These are phyloP conservation scores for Climacium dendroides DNA, from an alignment of 225 moss, liverwort and hornwort species.

Conservation along the genomic window DNA sequence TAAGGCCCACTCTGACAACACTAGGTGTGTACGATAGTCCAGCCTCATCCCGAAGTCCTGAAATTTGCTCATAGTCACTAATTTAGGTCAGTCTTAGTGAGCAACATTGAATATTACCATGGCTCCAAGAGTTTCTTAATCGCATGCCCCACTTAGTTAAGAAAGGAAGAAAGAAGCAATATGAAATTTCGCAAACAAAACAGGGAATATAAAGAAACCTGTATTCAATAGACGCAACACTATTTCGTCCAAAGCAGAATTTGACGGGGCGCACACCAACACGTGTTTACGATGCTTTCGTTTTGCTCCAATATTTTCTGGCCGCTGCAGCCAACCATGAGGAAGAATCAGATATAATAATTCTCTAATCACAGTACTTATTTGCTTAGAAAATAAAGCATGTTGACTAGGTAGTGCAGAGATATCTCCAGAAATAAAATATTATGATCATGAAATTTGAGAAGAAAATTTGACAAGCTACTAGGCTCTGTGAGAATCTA, in stretches of 20 bases:
- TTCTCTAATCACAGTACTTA: background rate
- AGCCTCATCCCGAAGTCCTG: conserved; percentile 90
- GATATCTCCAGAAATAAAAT: background rate
- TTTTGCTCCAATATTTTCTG: conserved; percentile 67
- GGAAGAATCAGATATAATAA: background rate
- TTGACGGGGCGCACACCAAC: conserved; percentile 95
- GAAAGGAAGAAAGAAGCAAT: background rate
- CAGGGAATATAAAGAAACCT: conserved; percentile 29
- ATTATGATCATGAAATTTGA: background rate
- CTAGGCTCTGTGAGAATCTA: background rate
- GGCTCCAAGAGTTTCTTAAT: background rate
- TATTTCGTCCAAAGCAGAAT: conserved; percentile 97
- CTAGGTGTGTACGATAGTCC: conserved; percentile 77
- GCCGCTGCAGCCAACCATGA: conserved; percentile 49
- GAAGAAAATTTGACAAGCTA: background rate
- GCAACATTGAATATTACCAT: background rate
- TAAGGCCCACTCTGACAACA: conserved; percentile 94
- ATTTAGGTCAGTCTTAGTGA: background rate
- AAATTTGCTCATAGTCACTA: background rate
- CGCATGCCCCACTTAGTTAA: background rate
- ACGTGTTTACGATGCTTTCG: conserved; percentile 91
- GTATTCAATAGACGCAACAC: conserved; percentile 76
- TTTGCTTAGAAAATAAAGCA: background rate
- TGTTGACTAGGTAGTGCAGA: background rate
- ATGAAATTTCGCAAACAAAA: background rate